A percentile compares a stretch with the other conserved stretches of the same genome.
These are phyloP conservation scores for Mycena amicta DNA, from an alignment of 768 basidiomycete genomes.

Conservation along the genomic window DNA sequence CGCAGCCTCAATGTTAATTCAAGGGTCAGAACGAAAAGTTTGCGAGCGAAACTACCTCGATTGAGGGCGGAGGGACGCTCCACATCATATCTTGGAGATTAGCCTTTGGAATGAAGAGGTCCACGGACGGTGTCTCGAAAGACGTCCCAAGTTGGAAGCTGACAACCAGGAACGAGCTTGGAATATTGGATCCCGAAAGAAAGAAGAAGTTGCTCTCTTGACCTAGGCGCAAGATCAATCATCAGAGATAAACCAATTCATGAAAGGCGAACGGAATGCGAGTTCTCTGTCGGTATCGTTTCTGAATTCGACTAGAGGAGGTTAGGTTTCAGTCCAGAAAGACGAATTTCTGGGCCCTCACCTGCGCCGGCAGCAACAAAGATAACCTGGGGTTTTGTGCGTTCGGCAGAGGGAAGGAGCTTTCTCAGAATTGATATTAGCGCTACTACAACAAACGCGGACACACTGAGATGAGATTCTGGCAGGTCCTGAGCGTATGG, in stretches of 20 bases:
- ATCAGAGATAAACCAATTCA: no score
- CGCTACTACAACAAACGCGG: constrained; percentile 49
- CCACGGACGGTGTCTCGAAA: constrained; percentile 46
- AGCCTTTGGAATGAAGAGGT: constrained; percentile 80
- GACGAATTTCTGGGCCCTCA: neutral
- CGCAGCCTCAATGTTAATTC: no score
- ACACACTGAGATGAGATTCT: constrained; percentile 52
- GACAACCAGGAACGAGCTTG: constrained; percentile 68
- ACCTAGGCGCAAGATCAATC: no score
- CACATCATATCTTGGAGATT: constrained; percentile 81
- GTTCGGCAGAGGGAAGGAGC: constrained; percentile 1
- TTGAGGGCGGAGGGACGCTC: constrained; percentile 78
- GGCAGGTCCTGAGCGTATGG: constrained; percentile 57
- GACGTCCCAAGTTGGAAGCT: constrained; percentile 54
- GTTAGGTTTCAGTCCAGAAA: no score
- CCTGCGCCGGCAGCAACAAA: constrained; percentile 62
- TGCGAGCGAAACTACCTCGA: no score
- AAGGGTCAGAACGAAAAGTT: no score
- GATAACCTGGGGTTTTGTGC: constrained; percentile 64
- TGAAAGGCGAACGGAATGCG: no score
- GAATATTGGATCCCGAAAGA: constrained; percentile 77
- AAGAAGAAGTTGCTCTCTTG: constrained; percentile 89
- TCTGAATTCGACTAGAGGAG: constrained; percentile 49
- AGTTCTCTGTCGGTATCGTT: constrained; percentile 88
- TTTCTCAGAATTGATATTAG: neutral